Conservation (phyloP, 495 filamentous ascomycete genomes). For the Daldinia bambusicola region DNA sequence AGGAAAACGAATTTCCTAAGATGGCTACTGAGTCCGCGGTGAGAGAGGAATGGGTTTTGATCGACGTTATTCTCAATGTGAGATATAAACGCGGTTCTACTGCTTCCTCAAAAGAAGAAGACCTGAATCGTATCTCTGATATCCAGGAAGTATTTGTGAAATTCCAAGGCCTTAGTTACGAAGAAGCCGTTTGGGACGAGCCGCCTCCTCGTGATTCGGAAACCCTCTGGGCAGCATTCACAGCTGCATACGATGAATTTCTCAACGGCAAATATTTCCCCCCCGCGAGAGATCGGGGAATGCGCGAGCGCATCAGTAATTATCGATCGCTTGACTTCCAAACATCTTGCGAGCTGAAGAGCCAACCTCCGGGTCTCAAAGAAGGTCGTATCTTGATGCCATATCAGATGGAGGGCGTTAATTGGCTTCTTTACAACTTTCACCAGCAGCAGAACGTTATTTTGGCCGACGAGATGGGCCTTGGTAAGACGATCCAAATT, state of each 20-base stretch:
- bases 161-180: slow-evolving; percentile 94
- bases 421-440: slow-evolving; percentile 97
- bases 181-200: slow-evolving; percentile 89
- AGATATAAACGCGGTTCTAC: slow-evolving; percentile 59
- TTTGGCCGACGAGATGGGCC: slow-evolving; percentile 97
- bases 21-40: slow-evolving; percentile 82
- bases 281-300: slow-evolving; percentile 60
- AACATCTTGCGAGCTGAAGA: slow-evolving; percentile 68
- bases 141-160: slow-evolving; percentile 82
- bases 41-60: slow-evolving; percentile 80
- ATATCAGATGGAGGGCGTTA: slow-evolving; percentile 93
- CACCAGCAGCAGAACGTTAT: slow-evolving; percentile 85
- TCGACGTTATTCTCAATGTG: slow-evolving; percentile 90
- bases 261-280: slow-evolving; percentile 76
- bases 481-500: slow-evolving; percentile 97
- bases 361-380: slow-evolving; percentile 77
- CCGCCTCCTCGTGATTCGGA: slow-evolving; percentile 74
- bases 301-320: slow-evolving; percentile 69
- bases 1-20: slow-evolving; percentile 69
- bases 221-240: slow-evolving; percentile 83
- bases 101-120: slow-evolving; percentile 66
- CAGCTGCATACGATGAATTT: slow-evolving; percentile 84
- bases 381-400: slow-evolving; percentile 83
- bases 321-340: slow-evolving; percentile 74
- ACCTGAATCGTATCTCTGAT: slow-evolving; percentile 72